Percentiles rank a stretch among this genome's conserved stretches.
These are phyloP conservation scores for Fusarium musae DNA, from an alignment of 2,329 filamentous ascomycete species.

Conservation along the genomic window DNA sequence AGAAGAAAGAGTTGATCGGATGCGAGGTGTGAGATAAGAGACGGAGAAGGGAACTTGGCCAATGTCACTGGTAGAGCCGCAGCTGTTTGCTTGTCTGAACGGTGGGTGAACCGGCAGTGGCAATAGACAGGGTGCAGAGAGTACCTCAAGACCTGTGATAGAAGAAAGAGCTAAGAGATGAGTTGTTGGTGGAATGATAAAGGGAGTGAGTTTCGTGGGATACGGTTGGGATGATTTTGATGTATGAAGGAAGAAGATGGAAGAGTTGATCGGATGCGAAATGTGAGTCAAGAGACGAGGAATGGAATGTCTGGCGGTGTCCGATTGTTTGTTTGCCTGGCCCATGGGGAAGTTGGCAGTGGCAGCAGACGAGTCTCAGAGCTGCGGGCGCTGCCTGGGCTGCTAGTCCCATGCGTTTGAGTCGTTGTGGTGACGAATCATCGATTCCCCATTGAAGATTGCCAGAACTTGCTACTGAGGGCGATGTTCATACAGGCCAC, in stretches of 20 bases:
- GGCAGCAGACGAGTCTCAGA: no score
- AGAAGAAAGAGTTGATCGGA: not conserved
- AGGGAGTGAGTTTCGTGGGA: no score
- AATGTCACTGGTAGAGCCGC: not conserved
- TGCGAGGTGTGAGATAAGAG: no score
- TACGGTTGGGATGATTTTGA: not conserved
- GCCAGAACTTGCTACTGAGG: not conserved
- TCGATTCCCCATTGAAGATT: not conserved
- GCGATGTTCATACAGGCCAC: not conserved
- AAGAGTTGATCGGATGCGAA: not conserved
- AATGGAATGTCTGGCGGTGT: accelerated
- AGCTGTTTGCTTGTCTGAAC: not conserved
- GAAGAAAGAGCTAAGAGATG: not conserved
- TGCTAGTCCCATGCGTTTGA: not conserved
- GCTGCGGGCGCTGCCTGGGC: not conserved
- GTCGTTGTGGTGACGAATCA: not conserved
- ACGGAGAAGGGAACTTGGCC: accelerated
- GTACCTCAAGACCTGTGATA: accelerated
- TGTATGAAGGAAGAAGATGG: not conserved
- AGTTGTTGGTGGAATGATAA: no score
- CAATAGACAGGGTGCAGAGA: not conserved
- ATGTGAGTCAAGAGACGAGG: accelerated
- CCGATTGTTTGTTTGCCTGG: not conserved
- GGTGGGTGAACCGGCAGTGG: no score
- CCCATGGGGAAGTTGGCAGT: accelerated